Percentiles rank a stretch among this genome's conserved stretches.
phyloP scores from a whole-genome alignment of 257 asterid genomes.

The Solanum pinnatisectum region DNA sequence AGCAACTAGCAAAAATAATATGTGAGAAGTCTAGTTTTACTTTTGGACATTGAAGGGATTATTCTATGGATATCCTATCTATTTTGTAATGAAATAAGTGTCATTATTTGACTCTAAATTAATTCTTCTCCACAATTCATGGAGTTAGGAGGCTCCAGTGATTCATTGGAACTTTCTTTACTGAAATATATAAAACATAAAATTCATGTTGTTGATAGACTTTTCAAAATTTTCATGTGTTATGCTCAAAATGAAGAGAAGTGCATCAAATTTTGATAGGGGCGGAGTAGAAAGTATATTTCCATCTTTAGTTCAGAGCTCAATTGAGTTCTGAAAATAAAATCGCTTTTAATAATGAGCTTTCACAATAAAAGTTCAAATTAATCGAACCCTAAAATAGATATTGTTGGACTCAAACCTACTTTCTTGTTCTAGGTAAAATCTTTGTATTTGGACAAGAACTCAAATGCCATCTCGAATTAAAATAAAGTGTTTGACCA shows the following conservation, averaged over 20 bases:
- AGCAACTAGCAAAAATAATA: neutral
- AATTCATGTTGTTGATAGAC: neutral
- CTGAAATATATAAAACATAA: no score
- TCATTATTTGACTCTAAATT: neutral
- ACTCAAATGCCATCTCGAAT: neutral
- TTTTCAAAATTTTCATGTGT: neutral
- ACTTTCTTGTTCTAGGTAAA: neutral
- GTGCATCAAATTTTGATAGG: neutral
- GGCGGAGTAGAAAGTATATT: accelerated
- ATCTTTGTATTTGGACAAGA: neutral
- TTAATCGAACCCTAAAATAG: accelerated
- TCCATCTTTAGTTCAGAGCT: accelerated
- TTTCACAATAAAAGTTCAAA: accelerated
- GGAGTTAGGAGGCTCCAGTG: neutral
- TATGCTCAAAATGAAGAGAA: neutral
- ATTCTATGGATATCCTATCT: neutral
- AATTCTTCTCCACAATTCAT: neutral
- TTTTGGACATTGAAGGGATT: neutral
- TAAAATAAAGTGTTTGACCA: neutral
- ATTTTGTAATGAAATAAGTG: neutral
- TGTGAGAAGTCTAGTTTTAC: neutral
- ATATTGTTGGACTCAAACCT: neutral
- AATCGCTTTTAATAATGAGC: neutral
- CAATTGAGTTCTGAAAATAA: neutral
- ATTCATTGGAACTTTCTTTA: no score